Evolutionary conservation across 305 asterid species (phyloP).

Genomic region (Solanum hybrid): DNA sequence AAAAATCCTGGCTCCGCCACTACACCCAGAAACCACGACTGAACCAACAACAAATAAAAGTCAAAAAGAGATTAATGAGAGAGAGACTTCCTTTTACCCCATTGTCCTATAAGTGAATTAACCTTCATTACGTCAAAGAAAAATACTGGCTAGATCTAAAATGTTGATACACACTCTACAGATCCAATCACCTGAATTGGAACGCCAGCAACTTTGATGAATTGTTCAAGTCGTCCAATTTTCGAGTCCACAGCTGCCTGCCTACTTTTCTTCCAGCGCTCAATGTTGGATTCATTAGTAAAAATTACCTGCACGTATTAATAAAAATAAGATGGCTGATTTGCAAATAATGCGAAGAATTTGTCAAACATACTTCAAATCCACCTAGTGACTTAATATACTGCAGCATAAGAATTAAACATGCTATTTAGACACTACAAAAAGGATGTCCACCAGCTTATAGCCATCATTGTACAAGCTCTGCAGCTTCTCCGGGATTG

Average conservation of each 20-base stretch:
- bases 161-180: background rate
- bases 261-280: slow-evolving; percentile 94
- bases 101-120: background rate
- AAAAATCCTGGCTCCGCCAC: too few relatives aligned
- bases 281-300: slow-evolving; percentile 89
- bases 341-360: background rate
- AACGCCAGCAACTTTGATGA: slow-evolving; percentile 63
- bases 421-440: slow-evolving; percentile 2
- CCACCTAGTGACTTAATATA: background rate
- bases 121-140: background rate
- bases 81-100: background rate
- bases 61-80: background rate
- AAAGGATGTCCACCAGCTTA: slow-evolving; percentile 68
- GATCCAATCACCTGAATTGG: slow-evolving; percentile 68
- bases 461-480: slow-evolving; percentile 59
- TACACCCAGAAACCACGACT: background rate
- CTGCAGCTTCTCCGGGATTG: slow-evolving; percentile 89
- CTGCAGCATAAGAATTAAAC: background rate
- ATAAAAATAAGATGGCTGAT: background rate
- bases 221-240: slow-evolving; percentile 77
- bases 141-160: background rate
- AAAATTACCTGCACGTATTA: slow-evolving; percentile 58
- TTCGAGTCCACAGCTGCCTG: slow-evolving; percentile 92
- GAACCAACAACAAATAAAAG: background rate
- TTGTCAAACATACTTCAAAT: background rate